phyloP scores from a whole-genome alignment of 1,139 yeast genomes.

The Diutina catenulata region DNA sequence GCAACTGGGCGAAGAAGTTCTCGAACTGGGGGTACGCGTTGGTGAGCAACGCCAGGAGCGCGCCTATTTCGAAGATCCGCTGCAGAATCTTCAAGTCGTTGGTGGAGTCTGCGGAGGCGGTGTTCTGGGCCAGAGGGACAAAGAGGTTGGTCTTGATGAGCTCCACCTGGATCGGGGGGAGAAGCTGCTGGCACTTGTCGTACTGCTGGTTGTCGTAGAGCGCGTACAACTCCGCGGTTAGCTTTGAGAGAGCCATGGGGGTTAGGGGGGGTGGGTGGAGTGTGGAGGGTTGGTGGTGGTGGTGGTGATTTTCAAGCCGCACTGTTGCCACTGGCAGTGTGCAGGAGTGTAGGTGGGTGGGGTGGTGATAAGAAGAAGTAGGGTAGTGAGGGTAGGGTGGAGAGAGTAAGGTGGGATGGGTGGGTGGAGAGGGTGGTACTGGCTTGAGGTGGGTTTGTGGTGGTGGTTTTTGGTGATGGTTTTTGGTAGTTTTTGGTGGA shows the following conservation, averaged over 20 bases:
- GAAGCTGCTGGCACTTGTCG: constrained; percentile 43
- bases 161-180: constrained; percentile 68
- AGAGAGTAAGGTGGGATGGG: not conserved
- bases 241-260: constrained; percentile 32
- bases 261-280: not conserved
- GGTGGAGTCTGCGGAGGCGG: constrained; percentile 29
- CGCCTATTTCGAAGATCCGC: constrained; percentile 79
- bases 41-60: constrained; percentile 58
- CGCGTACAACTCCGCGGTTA: constrained; percentile 56
- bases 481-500: too few relatives aligned
- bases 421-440: not conserved
- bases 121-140: constrained; percentile 45
- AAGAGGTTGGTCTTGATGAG: constrained; percentile 67
- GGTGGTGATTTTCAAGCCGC: not conserved
- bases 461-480: too few relatives aligned
- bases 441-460: not conserved
- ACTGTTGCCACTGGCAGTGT: too few relatives aligned
- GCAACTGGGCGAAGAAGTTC: constrained; percentile 62
- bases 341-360: too few relatives aligned
- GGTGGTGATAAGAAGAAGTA: too few relatives aligned
- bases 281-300: not conserved
- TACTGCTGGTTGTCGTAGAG: constrained; percentile 55
- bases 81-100: constrained; percentile 72
- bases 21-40: constrained; percentile 56
- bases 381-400: too few relatives aligned